Percentiles rank a stretch among this genome's conserved stretches.
These are phyloP conservation scores for Beauveria pseudobassiana DNA, from an alignment of 2,329 filamentous ascomycete genomes.

Conservation along the genomic window DNA sequence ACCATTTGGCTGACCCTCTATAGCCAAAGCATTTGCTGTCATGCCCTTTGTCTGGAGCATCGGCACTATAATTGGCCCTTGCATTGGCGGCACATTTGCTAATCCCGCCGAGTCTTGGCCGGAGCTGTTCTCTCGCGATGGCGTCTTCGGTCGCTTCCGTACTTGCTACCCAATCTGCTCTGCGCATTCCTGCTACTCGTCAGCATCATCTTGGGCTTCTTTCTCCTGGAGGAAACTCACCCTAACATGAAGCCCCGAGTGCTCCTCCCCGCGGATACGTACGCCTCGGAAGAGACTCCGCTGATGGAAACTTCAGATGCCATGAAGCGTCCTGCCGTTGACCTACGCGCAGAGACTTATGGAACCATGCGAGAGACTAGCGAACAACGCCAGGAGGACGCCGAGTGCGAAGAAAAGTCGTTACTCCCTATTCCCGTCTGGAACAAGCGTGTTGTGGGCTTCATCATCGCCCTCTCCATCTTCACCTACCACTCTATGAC, in stretches of 20 bases:
- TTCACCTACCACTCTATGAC: constrained; percentile 96
- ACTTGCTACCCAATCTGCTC: constrained; percentile 80
- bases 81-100: constrained; percentile 80
- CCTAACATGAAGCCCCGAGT: constrained; percentile 63
- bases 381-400: constrained; percentile 41
- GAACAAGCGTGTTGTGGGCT: constrained; percentile 59
- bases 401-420: constrained; percentile 26
- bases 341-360: constrained; percentile 71
- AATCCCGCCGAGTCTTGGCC: constrained; percentile 72
- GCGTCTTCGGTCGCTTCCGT: constrained; percentile 72
- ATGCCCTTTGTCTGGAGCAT: constrained; percentile 95
- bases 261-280: constrained; percentile 39
- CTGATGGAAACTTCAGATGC: constrained; percentile 69
- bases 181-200: constrained; percentile 69
- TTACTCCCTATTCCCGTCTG: constrained; percentile 35
- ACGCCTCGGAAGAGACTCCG: constrained; percentile 60
- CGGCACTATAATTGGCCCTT: constrained; percentile 81
- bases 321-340: constrained; percentile 63
- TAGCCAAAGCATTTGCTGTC: constrained; percentile 76
- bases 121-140: constrained; percentile 54
- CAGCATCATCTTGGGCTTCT: constrained; percentile 72
- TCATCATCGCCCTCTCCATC: constrained; percentile 76
- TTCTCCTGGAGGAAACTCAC: constrained; percentile 82
- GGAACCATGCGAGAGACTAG: constrained; percentile 53
- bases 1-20: constrained; percentile 15